Percentiles rank a stretch among this genome's conserved stretches.
phyloP scores from a whole-genome alignment of 768 basidiomycete genomes.

The Mycena crocata region DNA sequence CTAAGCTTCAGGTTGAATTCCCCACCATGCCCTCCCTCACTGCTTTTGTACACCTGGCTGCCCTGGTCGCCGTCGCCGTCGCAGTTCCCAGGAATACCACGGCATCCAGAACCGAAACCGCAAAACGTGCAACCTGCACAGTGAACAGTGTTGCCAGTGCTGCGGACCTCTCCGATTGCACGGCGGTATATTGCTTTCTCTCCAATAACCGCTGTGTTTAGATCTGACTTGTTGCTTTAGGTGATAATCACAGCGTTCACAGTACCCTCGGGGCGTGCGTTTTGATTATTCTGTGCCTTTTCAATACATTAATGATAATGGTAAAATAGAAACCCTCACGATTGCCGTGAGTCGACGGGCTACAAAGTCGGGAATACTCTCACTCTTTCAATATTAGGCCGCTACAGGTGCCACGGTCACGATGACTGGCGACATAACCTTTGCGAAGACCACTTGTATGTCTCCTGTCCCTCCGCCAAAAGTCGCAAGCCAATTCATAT shows the following conservation, averaged over 20 bases:
- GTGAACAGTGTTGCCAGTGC: slow-evolving; percentile 36
- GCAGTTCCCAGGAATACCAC: slow-evolving; percentile 1
- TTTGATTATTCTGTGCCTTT: neutral
- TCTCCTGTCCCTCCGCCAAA: neutral
- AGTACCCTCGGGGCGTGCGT: slow-evolving; percentile 16
- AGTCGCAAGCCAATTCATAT: neutral
- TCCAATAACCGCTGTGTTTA: neutral
- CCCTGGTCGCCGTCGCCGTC: slow-evolving; percentile 6
- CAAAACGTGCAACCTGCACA: slow-evolving; percentile 37
- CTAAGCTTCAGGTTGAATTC: neutral
- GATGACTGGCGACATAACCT: slow-evolving; percentile 32
- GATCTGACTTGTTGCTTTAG: neutral
- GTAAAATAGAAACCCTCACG: slow-evolving; percentile 16
- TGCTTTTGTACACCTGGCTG: neutral
- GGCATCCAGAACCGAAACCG: slow-evolving; percentile 26
- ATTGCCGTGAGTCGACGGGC: slow-evolving; percentile 18
- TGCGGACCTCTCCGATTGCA: slow-evolving; percentile 32
- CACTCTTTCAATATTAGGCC: slow-evolving; percentile 25
- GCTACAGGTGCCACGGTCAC: slow-evolving; percentile 46
- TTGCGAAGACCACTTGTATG: slow-evolving; percentile 30
- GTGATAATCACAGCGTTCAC: slow-evolving; percentile 36
- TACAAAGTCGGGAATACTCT: no score
- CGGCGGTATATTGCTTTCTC: neutral
- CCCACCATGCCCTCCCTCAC: neutral
- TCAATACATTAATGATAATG: neutral